Evolutionary conservation across 2,329 filamentous ascomycete species (phyloP).

Genomic region (Fusarium sarcochroum): DNA sequence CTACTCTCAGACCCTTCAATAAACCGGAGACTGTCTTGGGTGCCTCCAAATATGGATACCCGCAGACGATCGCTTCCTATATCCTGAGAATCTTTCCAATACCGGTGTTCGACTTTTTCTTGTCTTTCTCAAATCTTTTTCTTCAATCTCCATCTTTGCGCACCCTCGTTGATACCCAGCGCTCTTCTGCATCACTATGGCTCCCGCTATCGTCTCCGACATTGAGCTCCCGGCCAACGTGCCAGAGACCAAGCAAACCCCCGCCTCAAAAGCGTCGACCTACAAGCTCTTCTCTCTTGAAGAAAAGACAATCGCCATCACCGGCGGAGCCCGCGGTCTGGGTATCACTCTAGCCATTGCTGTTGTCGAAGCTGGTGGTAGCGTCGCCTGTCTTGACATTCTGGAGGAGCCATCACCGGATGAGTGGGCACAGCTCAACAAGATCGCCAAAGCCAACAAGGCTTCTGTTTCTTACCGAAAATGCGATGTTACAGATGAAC

Average conservation of each 20-base stretch:
- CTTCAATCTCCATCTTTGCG: not conserved
- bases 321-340: constrained; percentile 65
- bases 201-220: constrained; percentile 50
- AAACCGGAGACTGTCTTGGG: not conserved
- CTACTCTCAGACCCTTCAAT: constrained; percentile 5
- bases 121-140: not conserved
- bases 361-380: constrained; percentile 63
- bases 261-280: constrained; percentile 47
- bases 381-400: constrained; percentile 64
- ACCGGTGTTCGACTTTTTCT: not conserved
- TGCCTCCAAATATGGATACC: constrained; percentile 19
- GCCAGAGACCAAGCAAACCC: constrained; percentile 52
- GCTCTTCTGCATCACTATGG: constrained; percentile 32
- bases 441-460: constrained; percentile 55
- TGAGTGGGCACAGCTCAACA: constrained; percentile 60
- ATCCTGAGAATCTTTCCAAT: constrained; percentile 10
- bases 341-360: constrained; percentile 65
- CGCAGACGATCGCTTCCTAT: constrained; percentile 4
- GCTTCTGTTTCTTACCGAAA: constrained; percentile 57
- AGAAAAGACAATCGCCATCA: constrained; percentile 62
- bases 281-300: constrained; percentile 61
- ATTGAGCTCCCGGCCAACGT: constrained; percentile 48
- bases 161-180: not conserved
- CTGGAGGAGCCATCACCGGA: constrained; percentile 53
- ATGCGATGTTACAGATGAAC: constrained; percentile 64